Conservation (phyloP, 2,329 filamentous ascomycete species). For the Lomentospora prolificans region DNA sequence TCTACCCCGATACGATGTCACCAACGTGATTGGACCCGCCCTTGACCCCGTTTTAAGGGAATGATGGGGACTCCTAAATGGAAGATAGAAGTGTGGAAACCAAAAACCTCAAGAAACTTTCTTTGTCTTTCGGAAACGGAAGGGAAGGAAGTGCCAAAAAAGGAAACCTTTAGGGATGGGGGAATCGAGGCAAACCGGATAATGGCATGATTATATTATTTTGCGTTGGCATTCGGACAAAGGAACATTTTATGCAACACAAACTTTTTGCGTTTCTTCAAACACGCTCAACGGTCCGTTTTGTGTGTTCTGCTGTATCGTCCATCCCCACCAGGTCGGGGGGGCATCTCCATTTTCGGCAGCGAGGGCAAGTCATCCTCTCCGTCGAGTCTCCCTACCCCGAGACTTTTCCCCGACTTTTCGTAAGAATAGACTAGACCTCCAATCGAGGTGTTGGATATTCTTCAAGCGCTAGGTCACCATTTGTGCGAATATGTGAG, state of each 20-base stretch:
- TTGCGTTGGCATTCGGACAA: conserved; percentile 3
- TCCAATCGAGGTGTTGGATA: no score
- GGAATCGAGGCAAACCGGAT: not conserved
- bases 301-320: not conserved
- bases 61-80: not conserved
- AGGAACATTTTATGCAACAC: not conserved
- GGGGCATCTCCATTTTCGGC: no score
- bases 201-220: conserved; percentile 4
- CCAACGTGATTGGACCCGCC: not conserved
- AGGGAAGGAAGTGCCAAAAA: not conserved
- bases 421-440: no score
- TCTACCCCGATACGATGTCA: conserved; percentile 1
- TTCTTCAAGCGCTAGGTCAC: no score
- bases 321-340: no score
- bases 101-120: not conserved
- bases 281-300: not conserved
- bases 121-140: not conserved
- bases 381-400: no score
- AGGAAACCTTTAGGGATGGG: not conserved
- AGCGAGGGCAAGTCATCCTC: no score
- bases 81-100: not conserved
- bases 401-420: no score
- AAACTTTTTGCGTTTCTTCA: not conserved
- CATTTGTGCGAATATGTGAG: no score
- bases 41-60: not conserved